Evolutionary conservation across 1,284 basidiomycete species (phyloP).

Genomic region (Trametes versicolor): DNA sequence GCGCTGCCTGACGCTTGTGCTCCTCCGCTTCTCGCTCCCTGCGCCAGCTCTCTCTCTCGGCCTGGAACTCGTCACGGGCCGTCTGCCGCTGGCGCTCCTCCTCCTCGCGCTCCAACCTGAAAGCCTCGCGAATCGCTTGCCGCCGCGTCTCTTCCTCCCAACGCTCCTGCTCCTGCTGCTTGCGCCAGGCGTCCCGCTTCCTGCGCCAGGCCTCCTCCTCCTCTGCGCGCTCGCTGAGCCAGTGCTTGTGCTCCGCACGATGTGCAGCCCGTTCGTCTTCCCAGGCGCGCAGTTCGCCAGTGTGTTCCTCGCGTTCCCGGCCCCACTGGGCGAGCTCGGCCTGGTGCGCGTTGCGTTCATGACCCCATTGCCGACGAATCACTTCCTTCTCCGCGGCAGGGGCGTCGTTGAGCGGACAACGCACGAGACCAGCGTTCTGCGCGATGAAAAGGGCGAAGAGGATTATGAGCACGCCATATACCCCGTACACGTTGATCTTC

Average conservation of each 20-base stretch:
- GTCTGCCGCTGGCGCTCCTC: too few relatives aligned
- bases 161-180: background rate
- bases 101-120: background rate
- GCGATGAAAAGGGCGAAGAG: slow-evolving; percentile 12
- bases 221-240: background rate
- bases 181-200: background rate
- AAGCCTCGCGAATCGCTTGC: background rate
- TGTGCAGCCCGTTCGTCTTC: slow-evolving; percentile 10
- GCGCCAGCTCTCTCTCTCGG: background rate
- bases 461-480: background rate
- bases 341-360: slow-evolving; percentile 10
- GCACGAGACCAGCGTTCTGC: slow-evolving; percentile 17
- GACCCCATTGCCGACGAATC: slow-evolving; percentile 14
- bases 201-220: background rate
- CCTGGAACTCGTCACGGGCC: too few relatives aligned
- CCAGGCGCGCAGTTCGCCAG: slow-evolving; percentile 8
- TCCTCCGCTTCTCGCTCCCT: slow-evolving; percentile 9
- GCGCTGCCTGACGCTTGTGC: background rate
- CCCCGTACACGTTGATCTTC: background rate
- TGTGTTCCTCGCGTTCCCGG: slow-evolving; percentile 18
- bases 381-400: slow-evolving; percentile 15
- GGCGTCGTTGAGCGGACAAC: slow-evolving; percentile 19
- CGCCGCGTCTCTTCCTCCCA: background rate
- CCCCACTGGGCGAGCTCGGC: slow-evolving; percentile 15
- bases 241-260: slow-evolving; percentile 5